These are phyloP conservation scores for Hyaloscypha hepaticicola DNA, from an alignment of 495 filamentous ascomycete genomes.

Conservation along the genomic window DNA sequence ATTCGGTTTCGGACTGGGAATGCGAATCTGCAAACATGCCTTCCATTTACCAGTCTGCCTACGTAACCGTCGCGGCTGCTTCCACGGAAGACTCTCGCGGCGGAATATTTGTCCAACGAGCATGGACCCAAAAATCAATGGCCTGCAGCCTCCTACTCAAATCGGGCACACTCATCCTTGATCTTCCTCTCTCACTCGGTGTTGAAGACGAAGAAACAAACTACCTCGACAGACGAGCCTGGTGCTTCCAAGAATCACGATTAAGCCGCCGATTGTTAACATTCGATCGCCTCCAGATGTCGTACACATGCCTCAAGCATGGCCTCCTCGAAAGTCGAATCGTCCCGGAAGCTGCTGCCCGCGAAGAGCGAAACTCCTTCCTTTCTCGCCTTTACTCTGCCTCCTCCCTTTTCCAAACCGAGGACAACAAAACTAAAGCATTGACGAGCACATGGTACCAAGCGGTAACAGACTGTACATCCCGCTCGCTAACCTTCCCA, in stretches of 20 bases:
- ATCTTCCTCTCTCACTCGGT: too few species aligned
- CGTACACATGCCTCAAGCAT: not conserved
- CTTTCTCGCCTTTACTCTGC: not conserved
- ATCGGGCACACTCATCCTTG: too few species aligned
- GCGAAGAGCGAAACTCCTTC: not conserved
- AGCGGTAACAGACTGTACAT: not conserved
- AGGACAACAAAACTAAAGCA: not conserved
- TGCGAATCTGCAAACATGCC: too few species aligned
- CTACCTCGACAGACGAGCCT: not conserved
- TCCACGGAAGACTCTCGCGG: too few species aligned
- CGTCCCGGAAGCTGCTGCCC: not conserved
- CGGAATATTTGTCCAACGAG: too few species aligned
- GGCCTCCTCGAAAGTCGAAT: not conserved
- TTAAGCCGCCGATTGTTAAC: not conserved
- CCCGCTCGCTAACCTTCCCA: not conserved
- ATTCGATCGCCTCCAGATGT: constrained; percentile 2
- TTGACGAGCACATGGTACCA: not conserved
- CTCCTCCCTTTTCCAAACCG: not conserved
- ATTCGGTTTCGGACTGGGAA: too few species aligned
- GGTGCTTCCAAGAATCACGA: not conserved
- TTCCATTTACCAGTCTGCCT: too few species aligned
- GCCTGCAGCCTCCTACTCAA: too few species aligned
- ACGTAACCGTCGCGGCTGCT: too few species aligned
- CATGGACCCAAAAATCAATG: too few species aligned
- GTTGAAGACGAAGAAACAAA: too few species aligned